These are phyloP conservation scores for Cryptosporidium andersoni DNA, from an alignment of 169 alveolate genomes.

Conservation along the genomic window DNA sequence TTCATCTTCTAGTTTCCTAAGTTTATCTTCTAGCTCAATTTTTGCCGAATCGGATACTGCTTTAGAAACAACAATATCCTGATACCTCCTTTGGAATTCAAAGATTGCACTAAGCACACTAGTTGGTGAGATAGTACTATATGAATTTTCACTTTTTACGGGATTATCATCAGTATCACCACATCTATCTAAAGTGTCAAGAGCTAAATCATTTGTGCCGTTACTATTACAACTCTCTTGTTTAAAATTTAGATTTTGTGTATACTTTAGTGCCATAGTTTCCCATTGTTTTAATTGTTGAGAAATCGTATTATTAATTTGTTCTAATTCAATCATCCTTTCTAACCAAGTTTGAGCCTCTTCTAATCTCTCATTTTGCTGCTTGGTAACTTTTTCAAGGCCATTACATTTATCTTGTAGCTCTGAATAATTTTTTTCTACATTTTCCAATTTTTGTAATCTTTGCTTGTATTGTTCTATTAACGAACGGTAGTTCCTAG, in stretches of 20 bases:
- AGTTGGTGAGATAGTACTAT: slow-evolving; percentile 35
- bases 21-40: slow-evolving; percentile 36
- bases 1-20: slow-evolving; percentile 20
- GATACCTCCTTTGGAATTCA: slow-evolving; percentile 68
- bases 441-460: slow-evolving; percentile 21
- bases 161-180: neutral
- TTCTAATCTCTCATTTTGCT: slow-evolving; percentile 23
- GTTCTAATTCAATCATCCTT: slow-evolving; percentile 61
- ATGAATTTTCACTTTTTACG: neutral
- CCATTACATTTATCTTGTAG: slow-evolving; percentile 52
- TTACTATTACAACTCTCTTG: slow-evolving; percentile 2
- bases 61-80: slow-evolving; percentile 59
- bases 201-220: slow-evolving; percentile 12
- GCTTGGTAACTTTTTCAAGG: slow-evolving; percentile 32
- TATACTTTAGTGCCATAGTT: slow-evolving; percentile 60
- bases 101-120: slow-evolving; percentile 65
- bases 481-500: slow-evolving; percentile 49
- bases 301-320: slow-evolving; percentile 17
- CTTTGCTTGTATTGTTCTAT: slow-evolving; percentile 68
- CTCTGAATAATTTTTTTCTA: slow-evolving; percentile 37
- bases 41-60: slow-evolving; percentile 59
- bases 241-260: slow-evolving; percentile 48
- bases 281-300: slow-evolving; percentile 67
- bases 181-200: neutral
- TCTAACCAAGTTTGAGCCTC: slow-evolving; percentile 65